phyloP scores from a whole-genome alignment of 352 stramenopile genomes.

The Phytopythium boreale region DNA sequence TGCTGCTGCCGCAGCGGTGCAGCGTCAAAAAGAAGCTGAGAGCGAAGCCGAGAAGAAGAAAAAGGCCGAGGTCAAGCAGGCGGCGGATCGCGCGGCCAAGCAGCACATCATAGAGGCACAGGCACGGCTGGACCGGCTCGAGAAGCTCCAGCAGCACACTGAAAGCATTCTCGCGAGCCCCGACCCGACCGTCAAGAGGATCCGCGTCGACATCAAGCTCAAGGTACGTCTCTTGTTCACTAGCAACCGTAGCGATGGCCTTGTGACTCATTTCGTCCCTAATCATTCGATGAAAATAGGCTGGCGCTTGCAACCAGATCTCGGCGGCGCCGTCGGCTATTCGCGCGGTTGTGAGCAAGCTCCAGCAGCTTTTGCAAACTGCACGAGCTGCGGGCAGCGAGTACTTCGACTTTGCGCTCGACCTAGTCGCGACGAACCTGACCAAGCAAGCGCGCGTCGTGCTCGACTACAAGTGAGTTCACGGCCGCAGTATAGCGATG shows the following conservation, averaged over 20 bases:
- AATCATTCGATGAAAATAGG: constrained; percentile 16
- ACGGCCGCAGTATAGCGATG: neutral
- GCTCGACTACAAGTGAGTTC: constrained; percentile 74
- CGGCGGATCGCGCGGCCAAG: constrained; percentile 31
- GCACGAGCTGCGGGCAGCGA: constrained; percentile 47
- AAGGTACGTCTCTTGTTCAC: constrained; percentile 17
- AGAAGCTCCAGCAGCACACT: constrained; percentile 44
- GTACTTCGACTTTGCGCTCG: constrained; percentile 71
- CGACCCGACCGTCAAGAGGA: constrained; percentile 53
- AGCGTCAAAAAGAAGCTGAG: constrained; percentile 33
- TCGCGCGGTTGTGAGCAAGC: constrained; percentile 61
- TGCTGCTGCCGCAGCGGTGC: neutral
- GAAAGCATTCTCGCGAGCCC: constrained; percentile 46
- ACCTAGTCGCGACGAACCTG: constrained; percentile 67
- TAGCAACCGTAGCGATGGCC: constrained; percentile 7
- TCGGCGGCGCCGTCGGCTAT: constrained; percentile 64
- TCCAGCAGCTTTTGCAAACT: constrained; percentile 52
- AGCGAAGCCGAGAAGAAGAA: constrained; percentile 29
- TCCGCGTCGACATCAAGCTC: constrained; percentile 67
- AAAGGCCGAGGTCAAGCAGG: constrained; percentile 29
- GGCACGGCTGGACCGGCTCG: constrained; percentile 39
- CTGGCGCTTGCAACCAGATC: constrained; percentile 81
- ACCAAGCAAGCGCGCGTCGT: constrained; percentile 64
- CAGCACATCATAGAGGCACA: constrained; percentile 44
- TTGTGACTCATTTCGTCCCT: neutral